A percentile compares a stretch with the other conserved stretches of the same genome.
phyloP scores from a whole-genome alignment of 176 grass and related monocot genomes.

The Chrysopogon serrulatus region DNA sequence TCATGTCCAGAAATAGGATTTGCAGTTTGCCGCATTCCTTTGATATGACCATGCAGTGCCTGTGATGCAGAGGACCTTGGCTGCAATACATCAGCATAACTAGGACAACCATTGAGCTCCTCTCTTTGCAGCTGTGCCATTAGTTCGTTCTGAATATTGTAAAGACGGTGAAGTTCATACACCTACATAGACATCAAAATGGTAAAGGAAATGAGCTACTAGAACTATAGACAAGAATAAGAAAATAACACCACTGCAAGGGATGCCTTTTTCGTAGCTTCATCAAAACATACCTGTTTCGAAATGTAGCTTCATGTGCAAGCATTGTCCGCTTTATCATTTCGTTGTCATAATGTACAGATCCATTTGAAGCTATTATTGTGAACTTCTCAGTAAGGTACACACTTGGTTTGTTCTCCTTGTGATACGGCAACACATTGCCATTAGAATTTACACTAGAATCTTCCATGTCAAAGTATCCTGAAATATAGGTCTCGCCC shows the following conservation, averaged over 20 bases:
- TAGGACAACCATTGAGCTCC: slow-evolving; percentile 30
- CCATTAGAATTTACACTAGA: slow-evolving; percentile 48
- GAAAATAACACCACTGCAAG: background rate
- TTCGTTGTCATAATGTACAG: slow-evolving; percentile 49
- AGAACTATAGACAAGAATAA: background rate
- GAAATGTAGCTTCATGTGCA: slow-evolving; percentile 73
- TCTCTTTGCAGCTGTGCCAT: slow-evolving; percentile 46
- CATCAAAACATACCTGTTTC: slow-evolving; percentile 57
- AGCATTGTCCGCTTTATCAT: slow-evolving; percentile 80
- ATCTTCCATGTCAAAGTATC: slow-evolving; percentile 53
- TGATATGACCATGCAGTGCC: slow-evolving; percentile 16
- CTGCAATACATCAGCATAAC: slow-evolving; percentile 23
- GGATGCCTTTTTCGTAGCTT: background rate
- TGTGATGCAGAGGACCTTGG: slow-evolving; percentile 43
- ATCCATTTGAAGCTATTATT: slow-evolving; percentile 36
- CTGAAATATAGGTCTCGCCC: slow-evolving; percentile 42
- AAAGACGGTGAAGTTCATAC: slow-evolving; percentile 72
- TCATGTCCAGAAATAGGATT: background rate
- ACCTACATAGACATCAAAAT: slow-evolving; percentile 43
- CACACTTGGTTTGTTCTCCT: slow-evolving; percentile 40
- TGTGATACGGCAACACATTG: slow-evolving; percentile 35
- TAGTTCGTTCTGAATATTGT: slow-evolving; percentile 76
- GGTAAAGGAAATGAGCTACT: slow-evolving; percentile 26
- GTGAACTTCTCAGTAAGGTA: slow-evolving; percentile 32
- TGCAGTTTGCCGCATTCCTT: slow-evolving; percentile 12